Conservation (phyloP, 2,329 filamentous ascomycete genomes). For the Rutstroemia sp. region DNA sequence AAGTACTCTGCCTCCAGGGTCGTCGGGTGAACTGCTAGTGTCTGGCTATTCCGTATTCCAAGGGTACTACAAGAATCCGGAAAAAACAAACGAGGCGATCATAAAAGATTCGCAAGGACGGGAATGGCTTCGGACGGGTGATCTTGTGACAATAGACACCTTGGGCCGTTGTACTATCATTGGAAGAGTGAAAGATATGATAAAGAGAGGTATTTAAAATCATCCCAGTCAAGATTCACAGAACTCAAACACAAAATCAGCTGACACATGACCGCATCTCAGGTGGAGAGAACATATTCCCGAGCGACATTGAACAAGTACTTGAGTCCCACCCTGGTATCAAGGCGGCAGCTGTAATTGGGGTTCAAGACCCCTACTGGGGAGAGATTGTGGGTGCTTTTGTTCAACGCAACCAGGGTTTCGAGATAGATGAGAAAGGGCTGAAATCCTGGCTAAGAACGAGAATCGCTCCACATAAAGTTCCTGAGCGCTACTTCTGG, state of each 20-base stretch:
- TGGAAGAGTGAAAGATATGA: neutral
- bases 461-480: neutral
- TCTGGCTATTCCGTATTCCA: neutral
- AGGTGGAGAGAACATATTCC: neutral
- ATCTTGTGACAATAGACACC: neutral
- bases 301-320: neutral
- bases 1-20: neutral
- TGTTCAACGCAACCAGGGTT: neutral
- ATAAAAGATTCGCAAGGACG: neutral
- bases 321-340: neutral
- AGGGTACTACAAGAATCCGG: neutral
- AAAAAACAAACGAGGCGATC: neutral
- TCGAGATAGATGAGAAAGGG: neutral
- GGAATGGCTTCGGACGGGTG: neutral
- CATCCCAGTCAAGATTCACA: neutral
- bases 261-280: neutral
- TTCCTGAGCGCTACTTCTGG: neutral
- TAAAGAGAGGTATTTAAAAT: neutral
- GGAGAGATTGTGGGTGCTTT: neutral
- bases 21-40: neutral
- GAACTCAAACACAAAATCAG: neutral
- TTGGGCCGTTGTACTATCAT: neutral
- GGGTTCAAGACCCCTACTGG: neutral
- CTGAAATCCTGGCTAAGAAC: neutral
- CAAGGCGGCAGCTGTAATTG: neutral